These are phyloP conservation scores for Globisporangium paroecandrum DNA, from an alignment of 352 stramenopile species.

Conservation along the genomic window DNA sequence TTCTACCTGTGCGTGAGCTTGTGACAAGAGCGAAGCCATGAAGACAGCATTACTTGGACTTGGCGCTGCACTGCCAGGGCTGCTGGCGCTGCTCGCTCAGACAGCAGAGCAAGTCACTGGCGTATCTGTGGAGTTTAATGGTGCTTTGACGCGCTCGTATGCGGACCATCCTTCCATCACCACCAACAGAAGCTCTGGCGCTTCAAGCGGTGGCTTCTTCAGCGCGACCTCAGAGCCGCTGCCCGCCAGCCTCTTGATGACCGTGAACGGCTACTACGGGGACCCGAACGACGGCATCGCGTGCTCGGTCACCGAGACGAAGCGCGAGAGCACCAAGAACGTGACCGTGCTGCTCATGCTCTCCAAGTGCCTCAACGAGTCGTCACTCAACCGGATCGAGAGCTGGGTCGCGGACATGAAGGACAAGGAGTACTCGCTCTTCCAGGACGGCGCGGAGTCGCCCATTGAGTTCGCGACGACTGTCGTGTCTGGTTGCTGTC, in stretches of 20 bases:
- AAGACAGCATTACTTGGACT: neutral
- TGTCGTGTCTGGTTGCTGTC: slow-evolving; percentile 33
- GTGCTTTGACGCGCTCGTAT: slow-evolving; percentile 11
- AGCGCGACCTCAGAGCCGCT: slow-evolving; percentile 1
- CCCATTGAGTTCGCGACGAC: slow-evolving; percentile 15
- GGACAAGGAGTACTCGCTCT: slow-evolving; percentile 13
- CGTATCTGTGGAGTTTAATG: slow-evolving; percentile 13
- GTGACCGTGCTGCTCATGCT: slow-evolving; percentile 53
- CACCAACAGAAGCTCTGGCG: neutral
- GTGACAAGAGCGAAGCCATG: neutral
- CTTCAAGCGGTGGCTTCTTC: slow-evolving; percentile 1
- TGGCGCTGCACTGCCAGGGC: neutral
- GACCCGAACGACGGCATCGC: slow-evolving; percentile 9
- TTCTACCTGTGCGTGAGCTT: too few relatives aligned
- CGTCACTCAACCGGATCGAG: slow-evolving; percentile 35
- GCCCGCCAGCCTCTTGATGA: slow-evolving; percentile 13
- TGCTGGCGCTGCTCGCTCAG: slow-evolving; percentile 3
- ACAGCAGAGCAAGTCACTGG: neutral
- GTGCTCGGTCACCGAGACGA: slow-evolving; percentile 11
- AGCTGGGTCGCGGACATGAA: slow-evolving; percentile 37
- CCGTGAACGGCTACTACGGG: slow-evolving; percentile 14
- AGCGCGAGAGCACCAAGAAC: slow-evolving; percentile 15
- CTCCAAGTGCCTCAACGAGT: slow-evolving; percentile 55
- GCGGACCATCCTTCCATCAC: neutral
- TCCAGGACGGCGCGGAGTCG: slow-evolving; percentile 10